These are phyloP conservation scores for Baorangia bicolor DNA, from an alignment of 768 basidiomycete genomes.

Conservation along the genomic window DNA sequence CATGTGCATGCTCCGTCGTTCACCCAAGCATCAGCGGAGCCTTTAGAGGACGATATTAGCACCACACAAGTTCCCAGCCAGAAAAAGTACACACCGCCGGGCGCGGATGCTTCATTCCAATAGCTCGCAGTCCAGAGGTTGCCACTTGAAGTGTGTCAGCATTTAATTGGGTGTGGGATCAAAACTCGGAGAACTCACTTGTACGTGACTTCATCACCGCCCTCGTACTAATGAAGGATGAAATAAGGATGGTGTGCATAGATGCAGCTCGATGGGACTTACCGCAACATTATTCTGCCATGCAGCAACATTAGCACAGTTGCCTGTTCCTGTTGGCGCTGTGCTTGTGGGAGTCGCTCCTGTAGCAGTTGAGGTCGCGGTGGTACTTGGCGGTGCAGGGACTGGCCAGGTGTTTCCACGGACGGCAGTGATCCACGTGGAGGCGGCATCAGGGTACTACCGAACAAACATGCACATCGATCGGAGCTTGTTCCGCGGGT, in stretches of 20 bases:
- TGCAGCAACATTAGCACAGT: neutral
- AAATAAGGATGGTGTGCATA: neutral
- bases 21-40: neutral
- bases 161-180: too few species aligned
- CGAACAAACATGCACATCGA: neutral
- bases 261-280: neutral
- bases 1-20: neutral
- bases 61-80: neutral
- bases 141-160: neutral
- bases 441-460: constrained; percentile 36
- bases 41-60: neutral
- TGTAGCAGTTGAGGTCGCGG: neutral
- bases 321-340: neutral
- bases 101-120: neutral
- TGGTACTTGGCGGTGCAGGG: neutral
- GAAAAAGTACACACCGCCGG: neutral
- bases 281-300: neutral
- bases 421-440: constrained; percentile 32
- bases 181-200: too few species aligned
- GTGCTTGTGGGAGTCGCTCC: neutral
- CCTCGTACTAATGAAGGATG: neutral
- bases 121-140: constrained; percentile 4
- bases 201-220: neutral
- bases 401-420: constrained; percentile 4
- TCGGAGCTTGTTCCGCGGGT: too few species aligned